phyloP scores from a whole-genome alignment of 257 asterid genomes.

The Solanum lycopersicoides region DNA sequence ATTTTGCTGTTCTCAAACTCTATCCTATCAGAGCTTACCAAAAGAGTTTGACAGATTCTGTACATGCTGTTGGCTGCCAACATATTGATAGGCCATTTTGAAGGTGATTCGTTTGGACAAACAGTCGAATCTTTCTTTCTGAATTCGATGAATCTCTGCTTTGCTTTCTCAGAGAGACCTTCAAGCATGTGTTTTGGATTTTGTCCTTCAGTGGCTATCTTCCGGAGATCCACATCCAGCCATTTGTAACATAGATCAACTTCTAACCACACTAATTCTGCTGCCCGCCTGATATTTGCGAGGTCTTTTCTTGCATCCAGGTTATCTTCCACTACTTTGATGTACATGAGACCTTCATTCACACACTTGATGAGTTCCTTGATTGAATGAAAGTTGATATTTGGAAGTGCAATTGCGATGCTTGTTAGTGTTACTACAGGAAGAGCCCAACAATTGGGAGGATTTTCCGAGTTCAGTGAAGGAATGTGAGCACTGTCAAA shows the following conservation, averaged over 20 bases:
- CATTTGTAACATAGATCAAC: slow-evolving; percentile 61
- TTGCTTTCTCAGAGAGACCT: slow-evolving; percentile 44
- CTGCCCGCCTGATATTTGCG: slow-evolving; percentile 49
- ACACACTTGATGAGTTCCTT: slow-evolving; percentile 38
- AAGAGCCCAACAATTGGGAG: slow-evolving; percentile 83
- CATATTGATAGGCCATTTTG: slow-evolving; percentile 52
- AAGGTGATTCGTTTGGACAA: slow-evolving; percentile 31
- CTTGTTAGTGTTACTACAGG: slow-evolving; percentile 76
- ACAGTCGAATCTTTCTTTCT: slow-evolving; percentile 14
- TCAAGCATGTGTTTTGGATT: slow-evolving; percentile 31
- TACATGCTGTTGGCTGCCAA: slow-evolving; percentile 77
- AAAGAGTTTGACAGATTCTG: slow-evolving; percentile 57
- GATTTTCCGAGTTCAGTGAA: slow-evolving; percentile 45
- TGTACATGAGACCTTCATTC: slow-evolving; percentile 42
- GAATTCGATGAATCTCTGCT: slow-evolving; percentile 31
- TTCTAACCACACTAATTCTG: slow-evolving; percentile 49
- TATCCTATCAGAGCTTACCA: slow-evolving; percentile 15
- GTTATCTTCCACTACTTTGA: slow-evolving; percentile 39
- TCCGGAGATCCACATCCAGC: slow-evolving; percentile 54
- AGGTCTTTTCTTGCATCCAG: slow-evolving; percentile 25
- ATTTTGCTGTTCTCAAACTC: slow-evolving; percentile 17
- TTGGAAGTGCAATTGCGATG: slow-evolving; percentile 54
- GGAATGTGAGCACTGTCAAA: slow-evolving; percentile 48
- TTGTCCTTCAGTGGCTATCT: slow-evolving; percentile 22
- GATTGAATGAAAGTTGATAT: slow-evolving; percentile 6